Evolutionary conservation across 176 grass and related monocot species (phyloP).

Genomic region (Hordeum vulgare): MorexV3_pseudomolecules_assembly NC_058521.1:608395460-608395959

Average conservation of each 20-base stretch:
- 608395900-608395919: too few relatives aligned
- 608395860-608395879: too few relatives aligned
- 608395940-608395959: too few relatives aligned
- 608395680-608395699: not conserved
- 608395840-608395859: too few relatives aligned
- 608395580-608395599: not conserved
- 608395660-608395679: not conserved
- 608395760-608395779: not conserved
- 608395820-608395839: too few relatives aligned
- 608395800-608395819: too few relatives aligned
- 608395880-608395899: too few relatives aligned
- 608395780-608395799: not conserved
- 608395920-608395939: too few relatives aligned
- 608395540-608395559: not conserved
- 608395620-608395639: not conserved
- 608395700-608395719: not conserved
- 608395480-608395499: slow-evolving; percentile 30
- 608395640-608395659: not conserved
- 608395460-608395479: slow-evolving; percentile 11
- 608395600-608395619: not conserved
- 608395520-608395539: slow-evolving; percentile 14
- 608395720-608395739: not conserved
- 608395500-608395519: not conserved
- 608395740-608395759: not conserved
- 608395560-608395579: not conserved